Evolutionary conservation across 108 stramenopile species (phyloP).

Genomic region (Schizochytrium sp.): DNA sequence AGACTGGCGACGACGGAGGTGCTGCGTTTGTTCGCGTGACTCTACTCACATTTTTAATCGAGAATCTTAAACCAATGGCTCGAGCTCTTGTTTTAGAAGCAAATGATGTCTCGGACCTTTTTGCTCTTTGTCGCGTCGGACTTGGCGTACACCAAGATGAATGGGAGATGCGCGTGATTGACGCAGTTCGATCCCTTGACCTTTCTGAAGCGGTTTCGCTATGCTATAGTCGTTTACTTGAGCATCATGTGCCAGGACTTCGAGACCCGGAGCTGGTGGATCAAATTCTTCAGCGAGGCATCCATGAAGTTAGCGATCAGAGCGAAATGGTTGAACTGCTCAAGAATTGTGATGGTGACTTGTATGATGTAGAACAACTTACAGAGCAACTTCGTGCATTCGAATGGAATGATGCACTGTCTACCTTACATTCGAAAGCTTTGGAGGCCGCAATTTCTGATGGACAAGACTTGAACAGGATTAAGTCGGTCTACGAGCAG

Average conservation of each 20-base stretch:
- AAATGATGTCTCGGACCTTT: conserved; percentile 25
- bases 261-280: conserved; percentile 30
- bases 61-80: conserved; percentile 26
- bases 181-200: conserved; percentile 40
- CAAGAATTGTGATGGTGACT: neutral
- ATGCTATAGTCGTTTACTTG: neutral
- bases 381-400: conserved; percentile 56
- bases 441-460: conserved; percentile 25
- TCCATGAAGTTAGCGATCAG: neutral
- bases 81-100: neutral
- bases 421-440: conserved; percentile 25
- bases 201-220: conserved; percentile 41
- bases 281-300: neutral
- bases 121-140: neutral
- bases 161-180: conserved; percentile 48
- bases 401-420: conserved; percentile 36
- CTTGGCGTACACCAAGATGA: conserved; percentile 19
- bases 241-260: neutral
- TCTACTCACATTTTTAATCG: neutral
- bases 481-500: conserved; percentile 47
- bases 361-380: conserved; percentile 39
- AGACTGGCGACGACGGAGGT: neutral
- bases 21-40: conserved; percentile 36
- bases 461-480: neutral
- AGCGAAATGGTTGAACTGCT: neutral